Evolutionary conservation across 805 yeast genomes (phyloP).

Genomic region (Candida ipomoeae): DNA sequence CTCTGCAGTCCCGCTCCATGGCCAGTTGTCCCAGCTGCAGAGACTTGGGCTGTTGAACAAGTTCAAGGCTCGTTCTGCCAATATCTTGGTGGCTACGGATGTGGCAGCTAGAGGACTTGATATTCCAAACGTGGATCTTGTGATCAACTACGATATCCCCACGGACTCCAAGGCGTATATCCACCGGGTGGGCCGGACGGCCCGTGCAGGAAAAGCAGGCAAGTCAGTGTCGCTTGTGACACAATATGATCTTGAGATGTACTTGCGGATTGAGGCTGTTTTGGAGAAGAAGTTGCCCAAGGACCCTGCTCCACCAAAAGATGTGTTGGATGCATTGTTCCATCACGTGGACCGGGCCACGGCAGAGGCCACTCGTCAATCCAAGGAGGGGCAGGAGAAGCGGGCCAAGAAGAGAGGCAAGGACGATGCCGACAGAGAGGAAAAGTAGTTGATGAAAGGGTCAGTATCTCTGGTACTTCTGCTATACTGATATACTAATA

Average conservation of each 20-base stretch:
- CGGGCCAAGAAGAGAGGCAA: conserved; percentile 34
- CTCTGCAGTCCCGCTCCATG: conserved; percentile 89
- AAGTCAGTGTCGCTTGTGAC: conserved; percentile 85
- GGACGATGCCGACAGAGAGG: conserved; percentile 37
- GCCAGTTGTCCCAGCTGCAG: conserved; percentile 82
- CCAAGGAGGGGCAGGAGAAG: conserved; percentile 58
- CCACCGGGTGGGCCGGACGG: conserved; percentile 93
- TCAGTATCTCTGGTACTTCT: no score
- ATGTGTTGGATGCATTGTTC: conserved; percentile 70
- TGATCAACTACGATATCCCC: conserved; percentile 75
- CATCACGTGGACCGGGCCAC: conserved; percentile 88
- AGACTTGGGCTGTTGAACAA: conserved; percentile 77
- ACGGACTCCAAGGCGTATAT: conserved; percentile 81
- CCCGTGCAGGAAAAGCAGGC: conserved; percentile 89
- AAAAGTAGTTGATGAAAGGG: conserved; percentile 13
- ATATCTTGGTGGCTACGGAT: conserved; percentile 75
- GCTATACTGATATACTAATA: no score
- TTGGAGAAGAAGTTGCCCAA: conserved; percentile 79
- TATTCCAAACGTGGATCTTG: conserved; percentile 76
- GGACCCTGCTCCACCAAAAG: conserved; percentile 69
- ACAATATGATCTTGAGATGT: conserved; percentile 89
- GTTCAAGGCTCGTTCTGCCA: conserved; percentile 67
- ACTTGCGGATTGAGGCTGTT: conserved; percentile 83
- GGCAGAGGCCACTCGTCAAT: conserved; percentile 81
- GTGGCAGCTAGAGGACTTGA: conserved; percentile 89